A percentile compares a stretch with the other conserved stretches of the same genome.
Conservation (phyloP, 306 rosid species). For the Carpinus fangiana region DNA sequence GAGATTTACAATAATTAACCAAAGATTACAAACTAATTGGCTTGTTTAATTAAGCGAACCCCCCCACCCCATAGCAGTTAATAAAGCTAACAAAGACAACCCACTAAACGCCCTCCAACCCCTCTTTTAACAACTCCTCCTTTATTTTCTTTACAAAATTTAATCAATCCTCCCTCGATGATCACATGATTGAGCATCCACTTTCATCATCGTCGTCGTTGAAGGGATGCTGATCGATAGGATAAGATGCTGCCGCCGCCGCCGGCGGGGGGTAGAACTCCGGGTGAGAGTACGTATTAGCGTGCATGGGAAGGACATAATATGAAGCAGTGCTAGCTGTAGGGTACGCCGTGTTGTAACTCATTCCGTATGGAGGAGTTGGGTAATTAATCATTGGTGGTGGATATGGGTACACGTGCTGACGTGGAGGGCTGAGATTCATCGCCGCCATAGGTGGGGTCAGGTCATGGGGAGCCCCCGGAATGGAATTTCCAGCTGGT, state of each 20-base stretch:
- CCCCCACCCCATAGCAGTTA: conserved; percentile 14
- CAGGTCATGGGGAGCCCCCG: conserved; percentile 15
- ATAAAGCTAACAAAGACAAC: conserved; percentile 30
- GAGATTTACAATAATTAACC: conserved; percentile 12
- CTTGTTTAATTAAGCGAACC: conserved; percentile 32
- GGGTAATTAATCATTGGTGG: conserved; percentile 37
- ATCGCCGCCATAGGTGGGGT: conserved; percentile 12
- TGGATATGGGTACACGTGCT: conserved; percentile 53
- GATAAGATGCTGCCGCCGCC: conserved; percentile 42
- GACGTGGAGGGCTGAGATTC: conserved; percentile 49
- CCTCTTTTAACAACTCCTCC: neutral
- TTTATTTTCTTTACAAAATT: conserved; percentile 30
- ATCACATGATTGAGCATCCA: conserved; percentile 72
- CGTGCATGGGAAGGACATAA: conserved; percentile 56
- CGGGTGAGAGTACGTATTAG: conserved; percentile 24
- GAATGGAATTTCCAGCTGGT: conserved; percentile 14
- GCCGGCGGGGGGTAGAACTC: conserved; percentile 24
- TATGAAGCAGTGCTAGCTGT: conserved; percentile 37
- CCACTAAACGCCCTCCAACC: conserved; percentile 29
- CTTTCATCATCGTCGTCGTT: conserved; percentile 39
- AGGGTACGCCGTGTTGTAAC: conserved; percentile 64
- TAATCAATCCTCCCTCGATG: neutral
- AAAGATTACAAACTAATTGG: conserved; percentile 36
- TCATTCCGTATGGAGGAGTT: conserved; percentile 42
- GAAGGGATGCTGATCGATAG: conserved; percentile 1